phyloP scores from a whole-genome alignment of 495 filamentous ascomycete species.

The Clavariopsis aquatica region DNA sequence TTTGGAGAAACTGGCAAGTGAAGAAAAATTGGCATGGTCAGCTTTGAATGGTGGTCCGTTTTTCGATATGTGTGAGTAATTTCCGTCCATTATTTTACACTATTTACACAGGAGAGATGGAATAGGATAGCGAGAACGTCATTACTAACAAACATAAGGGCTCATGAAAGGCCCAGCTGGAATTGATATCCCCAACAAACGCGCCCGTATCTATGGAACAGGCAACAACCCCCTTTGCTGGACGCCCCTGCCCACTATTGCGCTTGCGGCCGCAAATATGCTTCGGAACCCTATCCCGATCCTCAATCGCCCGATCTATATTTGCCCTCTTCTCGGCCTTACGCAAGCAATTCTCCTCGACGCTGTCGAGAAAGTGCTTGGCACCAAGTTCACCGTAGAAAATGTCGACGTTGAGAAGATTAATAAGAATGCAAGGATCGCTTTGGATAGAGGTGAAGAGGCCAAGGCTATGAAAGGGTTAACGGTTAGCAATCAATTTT shows the following conservation, averaged over 20 bases:
- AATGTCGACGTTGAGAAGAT: conserved; percentile 35
- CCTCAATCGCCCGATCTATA: conserved; percentile 33
- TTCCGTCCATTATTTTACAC: not conserved
- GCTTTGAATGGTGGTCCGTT: conserved; percentile 37
- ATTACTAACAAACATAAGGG: conserved; percentile 23
- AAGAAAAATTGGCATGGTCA: conserved; percentile 27
- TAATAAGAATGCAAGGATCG: conserved; percentile 31
- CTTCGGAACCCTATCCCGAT: conserved; percentile 22
- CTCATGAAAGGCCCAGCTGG: conserved; percentile 36
- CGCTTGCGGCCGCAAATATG: conserved; percentile 26
- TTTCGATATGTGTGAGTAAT: conserved; percentile 36
- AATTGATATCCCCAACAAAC: conserved; percentile 27
- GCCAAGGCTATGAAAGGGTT: conserved; percentile 31
- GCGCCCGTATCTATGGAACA: conserved; percentile 30
- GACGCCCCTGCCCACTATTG: conserved; percentile 33
- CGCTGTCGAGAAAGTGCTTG: conserved; percentile 28
- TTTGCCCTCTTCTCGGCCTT: conserved; percentile 22
- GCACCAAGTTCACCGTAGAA: conserved; percentile 21
- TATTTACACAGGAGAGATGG: not conserved
- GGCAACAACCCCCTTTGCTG: conserved; percentile 32
- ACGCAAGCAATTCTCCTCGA: conserved; percentile 32
- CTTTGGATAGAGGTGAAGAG: conserved; percentile 33
- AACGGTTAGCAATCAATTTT: conserved; percentile 28
- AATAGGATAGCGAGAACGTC: too few relatives aligned
- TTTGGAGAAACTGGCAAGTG: conserved; percentile 14